Percentiles rank a stretch among this genome's conserved stretches.
These are phyloP conservation scores for Ustilago hordei DNA, from an alignment of 1,284 basidiomycete genomes.

Conservation along the genomic window DNA sequence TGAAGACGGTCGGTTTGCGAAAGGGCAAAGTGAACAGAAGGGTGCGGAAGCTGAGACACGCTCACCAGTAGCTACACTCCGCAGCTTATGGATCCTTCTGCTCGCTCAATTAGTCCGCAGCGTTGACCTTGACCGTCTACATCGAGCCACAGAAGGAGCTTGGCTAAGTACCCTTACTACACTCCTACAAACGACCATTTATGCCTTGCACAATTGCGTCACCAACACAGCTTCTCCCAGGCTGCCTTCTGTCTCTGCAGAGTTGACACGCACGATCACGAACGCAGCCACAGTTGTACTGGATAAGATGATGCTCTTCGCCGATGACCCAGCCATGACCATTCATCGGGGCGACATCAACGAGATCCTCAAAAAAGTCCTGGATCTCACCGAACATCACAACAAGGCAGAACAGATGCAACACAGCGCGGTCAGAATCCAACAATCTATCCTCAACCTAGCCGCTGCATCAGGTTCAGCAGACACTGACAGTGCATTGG, in stretches of 20 bases:
- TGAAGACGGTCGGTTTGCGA: background rate
- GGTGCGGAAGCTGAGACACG: background rate
- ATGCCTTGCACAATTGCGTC: slow-evolving; percentile 24
- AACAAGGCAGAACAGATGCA: background rate
- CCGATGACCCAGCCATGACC: background rate
- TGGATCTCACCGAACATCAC: slow-evolving; percentile 10
- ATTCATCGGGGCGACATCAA: background rate
- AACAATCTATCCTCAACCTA: slow-evolving; percentile 12
- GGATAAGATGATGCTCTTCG: slow-evolving; percentile 21
- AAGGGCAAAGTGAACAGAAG: background rate
- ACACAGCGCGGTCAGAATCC: slow-evolving; percentile 10
- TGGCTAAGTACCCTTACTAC: slow-evolving; percentile 26
- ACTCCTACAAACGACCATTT: slow-evolving; percentile 19
- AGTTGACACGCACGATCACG: slow-evolving; percentile 15
- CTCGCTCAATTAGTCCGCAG: slow-evolving; percentile 17
- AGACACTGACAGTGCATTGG: slow-evolving; percentile 1
- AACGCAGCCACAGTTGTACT: slow-evolving; percentile 17
- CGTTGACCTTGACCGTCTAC: slow-evolving; percentile 41
- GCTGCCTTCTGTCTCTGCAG: slow-evolving; percentile 12
- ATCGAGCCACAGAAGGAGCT: slow-evolving; percentile 30
- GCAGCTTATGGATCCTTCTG: slow-evolving; percentile 29
- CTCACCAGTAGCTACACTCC: background rate
- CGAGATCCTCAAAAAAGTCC: slow-evolving; percentile 1
- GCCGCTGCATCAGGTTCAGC: background rate
- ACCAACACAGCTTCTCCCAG: background rate